Conservation (phyloP, 495 filamentous ascomycete genomes). For the Neurospora terricola region DNA sequence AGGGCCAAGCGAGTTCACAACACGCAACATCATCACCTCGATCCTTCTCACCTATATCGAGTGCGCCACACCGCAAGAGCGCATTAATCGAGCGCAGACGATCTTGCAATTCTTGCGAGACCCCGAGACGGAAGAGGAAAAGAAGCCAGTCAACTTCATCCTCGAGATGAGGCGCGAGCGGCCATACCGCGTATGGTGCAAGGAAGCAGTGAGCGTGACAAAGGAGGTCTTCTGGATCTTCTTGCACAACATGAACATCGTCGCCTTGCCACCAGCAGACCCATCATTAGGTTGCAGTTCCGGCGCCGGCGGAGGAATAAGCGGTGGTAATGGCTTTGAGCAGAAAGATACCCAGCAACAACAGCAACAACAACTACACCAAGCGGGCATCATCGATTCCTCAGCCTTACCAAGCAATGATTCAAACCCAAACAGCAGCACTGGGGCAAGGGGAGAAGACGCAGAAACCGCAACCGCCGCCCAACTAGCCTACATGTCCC, state of each 20-base stretch:
- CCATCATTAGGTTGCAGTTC: constrained; percentile 8
- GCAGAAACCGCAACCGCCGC: constrained; percentile 19
- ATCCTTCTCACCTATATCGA: constrained; percentile 79
- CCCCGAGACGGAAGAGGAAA: constrained; percentile 62
- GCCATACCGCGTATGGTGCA: constrained; percentile 88
- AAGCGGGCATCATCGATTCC: background rate
- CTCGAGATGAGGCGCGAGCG: constrained; percentile 76
- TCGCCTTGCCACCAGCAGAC: constrained; percentile 46
- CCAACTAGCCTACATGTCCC: constrained; percentile 44
- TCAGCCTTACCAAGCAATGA: background rate
- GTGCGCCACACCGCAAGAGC: constrained; percentile 39
- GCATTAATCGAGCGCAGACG: constrained; percentile 50
- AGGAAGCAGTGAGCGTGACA: constrained; percentile 81
- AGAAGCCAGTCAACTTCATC: constrained; percentile 74
- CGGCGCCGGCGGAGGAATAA: background rate
- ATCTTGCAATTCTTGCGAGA: constrained; percentile 75
- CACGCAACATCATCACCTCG: constrained; percentile 75
- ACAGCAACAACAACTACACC: background rate
- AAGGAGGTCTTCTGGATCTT: constrained; percentile 99
- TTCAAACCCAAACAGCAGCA: too few relatives aligned
- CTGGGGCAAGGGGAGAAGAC: constrained; percentile 1
- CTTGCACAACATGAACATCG: constrained; percentile 82
- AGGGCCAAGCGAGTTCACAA: constrained; percentile 91
- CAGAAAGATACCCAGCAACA: background rate
- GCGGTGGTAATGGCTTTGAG: background rate